A percentile compares a stretch with the other conserved stretches of the same genome.
phyloP scores from a whole-genome alignment of 108 stramenopile genomes.

The Pseudonitzschia delicatissima region DNA sequence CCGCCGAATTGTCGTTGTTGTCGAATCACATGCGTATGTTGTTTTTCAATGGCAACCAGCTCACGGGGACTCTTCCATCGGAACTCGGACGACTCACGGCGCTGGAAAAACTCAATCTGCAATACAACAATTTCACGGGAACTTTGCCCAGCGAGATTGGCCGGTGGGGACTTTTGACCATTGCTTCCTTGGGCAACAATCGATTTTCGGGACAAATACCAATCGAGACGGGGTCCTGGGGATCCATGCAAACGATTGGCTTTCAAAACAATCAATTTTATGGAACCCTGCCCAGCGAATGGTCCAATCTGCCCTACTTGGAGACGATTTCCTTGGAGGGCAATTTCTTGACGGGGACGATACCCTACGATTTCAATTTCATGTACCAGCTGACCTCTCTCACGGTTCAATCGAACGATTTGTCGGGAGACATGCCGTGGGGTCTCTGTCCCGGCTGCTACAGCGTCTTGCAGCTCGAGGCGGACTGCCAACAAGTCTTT shows the following conservation, averaged over 20 bases:
- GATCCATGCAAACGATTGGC: conserved; percentile 9
- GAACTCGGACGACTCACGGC: neutral
- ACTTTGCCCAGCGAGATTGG: conserved; percentile 20
- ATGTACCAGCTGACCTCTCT: neutral
- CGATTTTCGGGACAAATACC: conserved; percentile 24
- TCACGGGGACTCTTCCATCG: neutral
- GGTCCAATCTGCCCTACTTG: neutral
- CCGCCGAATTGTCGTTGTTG: conserved; percentile 31
- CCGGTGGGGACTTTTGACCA: conserved; percentile 6
- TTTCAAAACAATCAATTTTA: conserved; percentile 18
- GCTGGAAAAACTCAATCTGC: neutral
- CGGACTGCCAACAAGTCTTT: neutral
- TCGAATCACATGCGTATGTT: neutral
- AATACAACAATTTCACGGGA: conserved; percentile 13
- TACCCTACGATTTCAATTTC: neutral
- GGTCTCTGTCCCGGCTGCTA: neutral
- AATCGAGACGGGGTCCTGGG: conserved; percentile 6
- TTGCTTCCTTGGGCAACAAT: conserved; percentile 23
- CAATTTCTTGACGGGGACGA: conserved; percentile 4
- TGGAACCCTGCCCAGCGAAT: conserved; percentile 7
- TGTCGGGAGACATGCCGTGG: neutral
- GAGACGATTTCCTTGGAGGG: neutral
- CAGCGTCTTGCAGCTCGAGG: neutral
- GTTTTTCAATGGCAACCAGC: neutral
- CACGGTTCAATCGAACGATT: neutral